phyloP scores from a whole-genome alignment of 306 rosid genomes.

The Hippophae gyantsensis region DNA sequence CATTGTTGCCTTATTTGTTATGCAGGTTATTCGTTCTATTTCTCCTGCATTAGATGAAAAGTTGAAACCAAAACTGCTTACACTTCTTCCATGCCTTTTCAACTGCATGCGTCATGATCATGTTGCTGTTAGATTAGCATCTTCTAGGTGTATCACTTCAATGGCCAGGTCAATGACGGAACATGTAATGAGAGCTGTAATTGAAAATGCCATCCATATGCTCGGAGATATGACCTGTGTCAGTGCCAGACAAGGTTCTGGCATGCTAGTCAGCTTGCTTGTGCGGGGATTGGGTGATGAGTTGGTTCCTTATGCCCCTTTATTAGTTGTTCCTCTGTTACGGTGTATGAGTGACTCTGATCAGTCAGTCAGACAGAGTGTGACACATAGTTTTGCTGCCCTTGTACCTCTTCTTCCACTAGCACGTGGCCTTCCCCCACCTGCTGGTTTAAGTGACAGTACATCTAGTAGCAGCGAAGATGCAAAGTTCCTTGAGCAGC shows the following conservation, averaged over 20 bases:
- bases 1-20: constrained; percentile 3
- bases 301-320: constrained; percentile 82
- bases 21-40: constrained; percentile 82
- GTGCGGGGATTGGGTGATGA: constrained; percentile 89
- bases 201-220: constrained; percentile 83
- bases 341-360: constrained; percentile 95
- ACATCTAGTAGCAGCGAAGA: constrained; percentile 65
- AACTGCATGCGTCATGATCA: constrained; percentile 70
- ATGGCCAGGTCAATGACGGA: constrained; percentile 85
- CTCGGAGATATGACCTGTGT: constrained; percentile 73
- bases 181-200: constrained; percentile 73
- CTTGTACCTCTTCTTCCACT: constrained; percentile 97
- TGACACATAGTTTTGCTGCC: constrained; percentile 98
- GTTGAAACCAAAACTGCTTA: constrained; percentile 69
- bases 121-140: constrained; percentile 92
- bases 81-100: constrained; percentile 83
- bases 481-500: constrained; percentile 79
- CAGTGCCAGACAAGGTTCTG: constrained; percentile 92
- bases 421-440: constrained; percentile 93
- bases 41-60: constrained; percentile 64
- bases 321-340: constrained; percentile 90
- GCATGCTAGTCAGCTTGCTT: constrained; percentile 90
- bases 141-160: constrained; percentile 91
- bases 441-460: constrained; percentile 56
- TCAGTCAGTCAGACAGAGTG: constrained; percentile 92